phyloP scores from a whole-genome alignment of 129 eudicot species.

The Escallonia herrerae region DNA sequence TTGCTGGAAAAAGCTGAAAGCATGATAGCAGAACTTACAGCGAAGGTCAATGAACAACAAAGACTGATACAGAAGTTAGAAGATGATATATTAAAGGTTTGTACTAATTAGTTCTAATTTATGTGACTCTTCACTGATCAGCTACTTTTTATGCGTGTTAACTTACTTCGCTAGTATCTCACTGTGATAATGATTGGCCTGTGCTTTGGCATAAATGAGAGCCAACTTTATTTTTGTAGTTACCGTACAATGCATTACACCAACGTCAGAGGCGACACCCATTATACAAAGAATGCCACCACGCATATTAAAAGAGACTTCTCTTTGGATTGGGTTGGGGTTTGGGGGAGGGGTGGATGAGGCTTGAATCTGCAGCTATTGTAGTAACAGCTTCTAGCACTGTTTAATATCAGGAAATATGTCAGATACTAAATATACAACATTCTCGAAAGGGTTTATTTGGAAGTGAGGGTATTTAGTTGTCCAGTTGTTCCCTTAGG shows the following conservation, averaged over 20 bases:
- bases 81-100: conserved; percentile 93
- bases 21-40: conserved; percentile 61
- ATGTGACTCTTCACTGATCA: not conserved
- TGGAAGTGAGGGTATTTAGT: no score
- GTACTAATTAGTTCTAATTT: not conserved
- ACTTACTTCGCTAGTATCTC: not conserved
- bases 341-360: no score
- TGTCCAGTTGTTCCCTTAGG: no score
- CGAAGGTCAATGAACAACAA: conserved; percentile 68
- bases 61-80: conserved; percentile 90
- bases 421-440: no score
- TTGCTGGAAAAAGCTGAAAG: conserved; percentile 73
- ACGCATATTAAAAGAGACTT: no score
- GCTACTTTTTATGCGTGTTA: not conserved
- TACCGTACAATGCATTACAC: not conserved
- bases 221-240: not conserved
- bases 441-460: no score
- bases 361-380: no score
- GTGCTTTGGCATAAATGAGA: not conserved
- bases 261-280: not conserved
- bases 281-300: no score
- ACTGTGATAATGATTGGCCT: not conserved
- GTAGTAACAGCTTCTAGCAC: no score
- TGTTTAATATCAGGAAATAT: no score
- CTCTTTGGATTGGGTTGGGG: no score